Evolutionary conservation across 352 stramenopile genomes (phyloP).

Genomic region (Pelagophyceae sp.): DNA sequence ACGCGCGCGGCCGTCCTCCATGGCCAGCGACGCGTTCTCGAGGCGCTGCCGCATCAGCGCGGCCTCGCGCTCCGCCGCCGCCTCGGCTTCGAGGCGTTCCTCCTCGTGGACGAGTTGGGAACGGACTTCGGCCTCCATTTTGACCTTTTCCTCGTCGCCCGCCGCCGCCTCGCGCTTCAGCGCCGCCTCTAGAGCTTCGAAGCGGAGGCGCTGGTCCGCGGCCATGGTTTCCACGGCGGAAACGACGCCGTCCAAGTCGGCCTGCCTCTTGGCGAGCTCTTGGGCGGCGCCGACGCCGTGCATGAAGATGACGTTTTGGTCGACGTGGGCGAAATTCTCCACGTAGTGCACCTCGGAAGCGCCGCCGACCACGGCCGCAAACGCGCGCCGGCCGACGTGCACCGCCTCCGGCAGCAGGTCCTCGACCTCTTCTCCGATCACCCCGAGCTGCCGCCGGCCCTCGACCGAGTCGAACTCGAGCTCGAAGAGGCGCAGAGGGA

Average conservation of each 20-base stretch:
- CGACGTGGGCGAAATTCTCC: slow-evolving; percentile 67
- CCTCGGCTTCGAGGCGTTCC: slow-evolving; percentile 11
- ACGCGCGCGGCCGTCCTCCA: not conserved
- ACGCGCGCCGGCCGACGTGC: slow-evolving; percentile 46
- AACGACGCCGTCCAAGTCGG: slow-evolving; percentile 37
- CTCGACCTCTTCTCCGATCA: slow-evolving; percentile 53
- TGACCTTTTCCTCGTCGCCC: slow-evolving; percentile 34
- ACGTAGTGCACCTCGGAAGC: slow-evolving; percentile 25
- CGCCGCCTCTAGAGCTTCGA: not conserved
- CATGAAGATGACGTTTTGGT: slow-evolving; percentile 79
- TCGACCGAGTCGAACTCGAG: slow-evolving; percentile 65
- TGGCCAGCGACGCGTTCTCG: not conserved
- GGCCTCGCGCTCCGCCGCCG: slow-evolving; percentile 40
- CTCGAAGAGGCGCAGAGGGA: slow-evolving; percentile 39
- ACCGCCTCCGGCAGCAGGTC: slow-evolving; percentile 58
- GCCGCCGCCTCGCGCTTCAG: slow-evolving; percentile 25
- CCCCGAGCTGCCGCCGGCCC: slow-evolving; percentile 56
- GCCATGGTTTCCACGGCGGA: slow-evolving; percentile 23
- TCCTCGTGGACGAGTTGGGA: not conserved
- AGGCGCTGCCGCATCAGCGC: slow-evolving; percentile 35
- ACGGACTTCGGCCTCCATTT: slow-evolving; percentile 31
- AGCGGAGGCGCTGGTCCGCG: not conserved
- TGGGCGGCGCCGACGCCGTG: slow-evolving; percentile 75
- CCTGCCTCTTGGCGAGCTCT: slow-evolving; percentile 53
- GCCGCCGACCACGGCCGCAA: not conserved